Evolutionary conservation across 495 filamentous ascomycete species (phyloP).

Genomic region (Talaromyces proteolyticus): DNA sequence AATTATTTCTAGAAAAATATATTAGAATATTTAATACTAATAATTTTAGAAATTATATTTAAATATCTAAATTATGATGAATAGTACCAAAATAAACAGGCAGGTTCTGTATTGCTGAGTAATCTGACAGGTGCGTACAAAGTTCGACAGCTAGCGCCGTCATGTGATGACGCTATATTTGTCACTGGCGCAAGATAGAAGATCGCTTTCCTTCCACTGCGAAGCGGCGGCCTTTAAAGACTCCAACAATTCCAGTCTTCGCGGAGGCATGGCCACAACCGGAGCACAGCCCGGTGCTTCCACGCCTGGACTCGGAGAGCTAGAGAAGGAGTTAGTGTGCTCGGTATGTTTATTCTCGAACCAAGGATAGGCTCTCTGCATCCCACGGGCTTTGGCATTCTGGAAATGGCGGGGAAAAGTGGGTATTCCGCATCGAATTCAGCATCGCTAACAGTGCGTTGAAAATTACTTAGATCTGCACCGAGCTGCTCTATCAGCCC

Average conservation of each 20-base stretch:
- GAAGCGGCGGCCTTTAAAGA: neutral
- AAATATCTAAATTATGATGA: no score
- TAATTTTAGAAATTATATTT: no score
- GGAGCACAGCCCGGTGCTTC: constrained; percentile 3
- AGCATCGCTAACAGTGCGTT: neutral
- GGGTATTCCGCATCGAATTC: neutral
- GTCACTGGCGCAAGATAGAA: neutral
- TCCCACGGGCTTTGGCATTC: neutral
- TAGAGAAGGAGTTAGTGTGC: constrained; percentile 88
- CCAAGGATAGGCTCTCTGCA: neutral
- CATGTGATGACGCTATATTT: neutral
- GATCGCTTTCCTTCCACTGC: neutral
- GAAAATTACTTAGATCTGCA: constrained; percentile 67
- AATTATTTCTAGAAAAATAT: no score
- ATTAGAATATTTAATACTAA: no score
- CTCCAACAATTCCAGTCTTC: neutral
- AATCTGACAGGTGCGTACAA: no score
- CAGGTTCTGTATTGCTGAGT: no score
- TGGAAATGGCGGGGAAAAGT: constrained; percentile 4
- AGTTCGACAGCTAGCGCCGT: neutral
- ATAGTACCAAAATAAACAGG: no score
- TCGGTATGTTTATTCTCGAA: constrained; percentile 62
- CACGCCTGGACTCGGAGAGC: constrained; percentile 40
- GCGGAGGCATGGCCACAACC: constrained; percentile 5
- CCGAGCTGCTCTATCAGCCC: constrained; percentile 91